A percentile compares a stretch with the other conserved stretches of the same genome.
Conservation (phyloP, 2,329 filamentous ascomycete species). For the Hypoxylon sp. region DNA sequence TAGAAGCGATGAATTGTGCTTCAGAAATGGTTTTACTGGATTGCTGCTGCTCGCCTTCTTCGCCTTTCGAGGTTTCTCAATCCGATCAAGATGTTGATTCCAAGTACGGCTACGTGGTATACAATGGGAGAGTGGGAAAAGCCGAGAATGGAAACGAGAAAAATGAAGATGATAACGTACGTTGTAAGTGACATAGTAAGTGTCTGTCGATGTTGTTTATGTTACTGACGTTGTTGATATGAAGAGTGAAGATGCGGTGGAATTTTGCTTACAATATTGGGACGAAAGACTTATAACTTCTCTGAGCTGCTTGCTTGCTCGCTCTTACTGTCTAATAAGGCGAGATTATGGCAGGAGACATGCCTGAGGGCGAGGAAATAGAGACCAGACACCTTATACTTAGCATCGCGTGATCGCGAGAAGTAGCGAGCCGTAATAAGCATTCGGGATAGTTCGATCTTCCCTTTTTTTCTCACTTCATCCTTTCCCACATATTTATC, state of each 20-base stretch:
- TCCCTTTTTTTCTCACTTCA: background rate
- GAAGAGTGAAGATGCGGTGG: constrained; percentile 11
- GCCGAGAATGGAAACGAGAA: background rate
- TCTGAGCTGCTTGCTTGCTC: background rate
- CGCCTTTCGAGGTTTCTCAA: background rate
- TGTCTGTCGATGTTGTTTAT: constrained; percentile 7
- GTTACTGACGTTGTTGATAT: background rate
- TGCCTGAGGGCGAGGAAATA: constrained; percentile 7
- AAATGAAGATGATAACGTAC: background rate
- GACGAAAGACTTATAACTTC: background rate
- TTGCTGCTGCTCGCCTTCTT: background rate
- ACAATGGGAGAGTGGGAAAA: background rate
- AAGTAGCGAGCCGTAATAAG: constrained; percentile 4
- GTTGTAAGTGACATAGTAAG: background rate
- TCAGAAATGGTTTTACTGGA: background rate
- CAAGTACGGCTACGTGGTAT: background rate
- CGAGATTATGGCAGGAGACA: constrained; percentile 15
- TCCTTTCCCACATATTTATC: background rate
- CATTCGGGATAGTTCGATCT: background rate
- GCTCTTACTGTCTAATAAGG: background rate
- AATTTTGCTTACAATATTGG: background rate
- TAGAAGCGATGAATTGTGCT: background rate
- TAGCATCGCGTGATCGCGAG: background rate
- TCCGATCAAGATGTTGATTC: background rate
- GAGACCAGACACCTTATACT: background rate